Base-by-base conservation (phyloP, 495 filamentous ascomycete species). In the Trichoderma reesei region DNA sequence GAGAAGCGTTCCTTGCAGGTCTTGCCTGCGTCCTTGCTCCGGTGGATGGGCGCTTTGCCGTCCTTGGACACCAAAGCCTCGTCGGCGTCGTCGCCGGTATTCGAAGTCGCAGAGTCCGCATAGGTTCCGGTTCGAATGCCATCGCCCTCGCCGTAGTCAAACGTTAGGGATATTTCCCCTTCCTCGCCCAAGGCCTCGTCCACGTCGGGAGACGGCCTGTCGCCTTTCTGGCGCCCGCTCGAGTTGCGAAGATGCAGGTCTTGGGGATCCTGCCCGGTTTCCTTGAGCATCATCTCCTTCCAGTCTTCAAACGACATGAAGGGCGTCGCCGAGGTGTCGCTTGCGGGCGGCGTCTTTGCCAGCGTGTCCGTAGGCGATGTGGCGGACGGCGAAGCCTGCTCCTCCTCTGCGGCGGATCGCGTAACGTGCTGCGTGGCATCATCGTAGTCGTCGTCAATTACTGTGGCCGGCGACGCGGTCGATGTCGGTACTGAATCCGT, bases 301-400 rank as follows among this genome's bases (percentile, higher is more conserved):
- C 94, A 98, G 67, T 98, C 93, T 70, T 97, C 94, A 69, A 98
- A 98, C 0, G 94, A 97, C 61, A 98, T 88, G 71, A 98, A 98
- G 38, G 90, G 89, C 88, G 68, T 92, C 88, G 34, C 36, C 8
- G 96, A 82, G 18, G 88, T 85, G 63, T 77, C 68, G 11, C 67
- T 68, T 38, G 73, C 26, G 26, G 26, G 70, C 8, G 66, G 61
- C 1, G 48, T 66, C 6, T 71, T 65, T 16, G 64, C 26, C 9
- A 56, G 8, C 20, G 51, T 56, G 51, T 56, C 51, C 10, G 20
- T 34, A 5, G 33, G 51, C 5, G 11, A 4, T 0, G 26, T 34
- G 9, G 51, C 31, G 11, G 51, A 56, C 18, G 51, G 26, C 16
- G 51, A n/a, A 11, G 51, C 31, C 26, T 56, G 51, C 20, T 56